Evolutionary conservation across 148 eudicot genomes (phyloP).

Genomic region (Cornus controversa): DNA sequence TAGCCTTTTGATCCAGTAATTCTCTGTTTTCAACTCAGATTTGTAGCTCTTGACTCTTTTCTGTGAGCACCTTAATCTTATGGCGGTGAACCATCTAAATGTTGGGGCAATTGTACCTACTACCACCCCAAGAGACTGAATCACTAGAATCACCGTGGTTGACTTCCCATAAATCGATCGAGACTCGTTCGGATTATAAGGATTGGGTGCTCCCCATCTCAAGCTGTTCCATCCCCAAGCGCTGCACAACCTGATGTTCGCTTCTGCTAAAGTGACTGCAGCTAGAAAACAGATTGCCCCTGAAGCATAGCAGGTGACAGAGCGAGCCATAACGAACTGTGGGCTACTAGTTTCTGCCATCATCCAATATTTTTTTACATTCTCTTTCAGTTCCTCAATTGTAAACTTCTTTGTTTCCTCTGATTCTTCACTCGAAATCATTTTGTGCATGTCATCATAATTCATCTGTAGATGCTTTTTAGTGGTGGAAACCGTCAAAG

Average conservation of each 20-base stretch:
- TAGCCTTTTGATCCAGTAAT: too few relatives aligned
- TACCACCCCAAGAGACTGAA: constrained; percentile 13
- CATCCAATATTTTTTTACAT: constrained; percentile 16
- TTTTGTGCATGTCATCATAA: neutral
- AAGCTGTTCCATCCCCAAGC: too few relatives aligned
- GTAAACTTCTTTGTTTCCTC: neutral
- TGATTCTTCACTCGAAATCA: neutral
- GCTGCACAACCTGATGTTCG: neutral
- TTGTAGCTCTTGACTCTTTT: too few relatives aligned
- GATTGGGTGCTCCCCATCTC: too few relatives aligned
- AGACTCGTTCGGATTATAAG: too few relatives aligned
- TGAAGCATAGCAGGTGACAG: constrained; percentile 9
- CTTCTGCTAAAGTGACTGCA: constrained; percentile 15
- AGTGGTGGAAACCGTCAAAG: constrained; percentile 9
- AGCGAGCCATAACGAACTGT: constrained; percentile 22
- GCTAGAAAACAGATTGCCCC: constrained; percentile 11
- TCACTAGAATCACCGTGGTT: too few relatives aligned
- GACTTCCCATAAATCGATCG: constrained; percentile 17
- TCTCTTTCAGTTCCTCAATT: constrained; percentile 7
- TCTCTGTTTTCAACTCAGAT: too few relatives aligned
- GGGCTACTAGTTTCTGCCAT: constrained; percentile 22
- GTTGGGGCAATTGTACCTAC: constrained; percentile 21
- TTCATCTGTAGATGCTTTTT: constrained; percentile 18
- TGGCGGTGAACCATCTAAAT: too few relatives aligned
- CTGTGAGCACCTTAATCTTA: too few relatives aligned